Conservation (phyloP, 2,329 filamentous ascomycete genomes). For the Epichloe typhina region DNA sequence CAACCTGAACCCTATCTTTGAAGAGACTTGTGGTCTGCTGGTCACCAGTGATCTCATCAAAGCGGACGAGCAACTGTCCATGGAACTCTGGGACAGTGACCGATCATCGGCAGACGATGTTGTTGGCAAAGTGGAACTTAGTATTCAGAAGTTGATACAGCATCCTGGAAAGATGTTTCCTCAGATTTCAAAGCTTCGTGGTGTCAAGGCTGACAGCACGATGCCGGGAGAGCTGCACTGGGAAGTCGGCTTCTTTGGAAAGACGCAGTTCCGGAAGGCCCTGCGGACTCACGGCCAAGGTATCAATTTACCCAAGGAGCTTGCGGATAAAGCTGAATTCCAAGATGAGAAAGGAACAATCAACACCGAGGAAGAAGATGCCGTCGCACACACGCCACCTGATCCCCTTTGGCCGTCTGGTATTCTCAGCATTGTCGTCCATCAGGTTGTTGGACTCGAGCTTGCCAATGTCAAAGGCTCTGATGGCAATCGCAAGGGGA, state of each 20-base stretch:
- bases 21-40: constrained; percentile 73
- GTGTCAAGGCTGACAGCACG: constrained; percentile 67
- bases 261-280: constrained; percentile 74
- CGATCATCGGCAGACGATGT: constrained; percentile 86
- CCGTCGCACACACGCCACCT: constrained; percentile 77
- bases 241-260: constrained; percentile 93
- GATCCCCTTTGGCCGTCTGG: constrained; percentile 95
- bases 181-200: constrained; percentile 69
- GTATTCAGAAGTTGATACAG: constrained; percentile 89
- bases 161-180: constrained; percentile 86
- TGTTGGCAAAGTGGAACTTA: constrained; percentile 86
- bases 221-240: constrained; percentile 94
- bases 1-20: constrained; percentile 84
- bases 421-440: constrained; percentile 71
- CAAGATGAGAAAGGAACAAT: constrained; percentile 76
- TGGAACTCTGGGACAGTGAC: constrained; percentile 95
- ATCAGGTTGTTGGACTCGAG: constrained; percentile 91
- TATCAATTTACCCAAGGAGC: constrained; percentile 56
- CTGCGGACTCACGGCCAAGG: constrained; percentile 81
- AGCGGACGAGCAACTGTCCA: constrained; percentile 80
- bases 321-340: constrained; percentile 61
- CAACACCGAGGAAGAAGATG: constrained; percentile 61
- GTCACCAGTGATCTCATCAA: constrained; percentile 86
- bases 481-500: constrained; percentile 64
- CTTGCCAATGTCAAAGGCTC: constrained; percentile 84